phyloP scores from a whole-genome alignment of 495 filamentous ascomycete species.

The Neurospora sp. region DNA sequence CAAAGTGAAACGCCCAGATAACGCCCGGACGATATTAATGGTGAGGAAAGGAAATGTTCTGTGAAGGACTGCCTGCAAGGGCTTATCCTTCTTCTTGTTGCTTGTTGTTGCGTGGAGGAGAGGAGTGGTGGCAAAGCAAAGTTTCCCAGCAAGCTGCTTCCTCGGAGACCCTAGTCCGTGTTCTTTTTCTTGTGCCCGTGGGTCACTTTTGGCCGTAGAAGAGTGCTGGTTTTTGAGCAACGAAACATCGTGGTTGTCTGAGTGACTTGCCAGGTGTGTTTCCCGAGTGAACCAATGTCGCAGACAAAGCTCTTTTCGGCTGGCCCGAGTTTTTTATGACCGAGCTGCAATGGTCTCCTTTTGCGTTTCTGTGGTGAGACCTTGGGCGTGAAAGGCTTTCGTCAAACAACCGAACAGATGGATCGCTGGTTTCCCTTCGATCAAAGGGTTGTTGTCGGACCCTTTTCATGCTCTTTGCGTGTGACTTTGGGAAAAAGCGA shows the following conservation, averaged over 20 bases:
- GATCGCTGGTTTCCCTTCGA: background rate
- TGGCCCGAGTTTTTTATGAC: background rate
- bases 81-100: background rate
- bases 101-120: background rate
- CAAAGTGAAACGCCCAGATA: background rate
- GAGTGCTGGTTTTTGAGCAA: background rate
- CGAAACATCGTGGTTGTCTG: background rate
- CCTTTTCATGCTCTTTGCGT: background rate
- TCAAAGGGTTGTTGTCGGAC: background rate
- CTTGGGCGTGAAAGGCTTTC: background rate
- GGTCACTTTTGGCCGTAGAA: background rate
- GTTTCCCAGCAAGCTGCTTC: background rate
- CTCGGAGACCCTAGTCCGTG: too few species aligned
- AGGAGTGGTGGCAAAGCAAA: background rate
- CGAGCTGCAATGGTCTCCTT: background rate
- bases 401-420: background rate
- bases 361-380: background rate
- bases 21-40: background rate
- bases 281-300: background rate
- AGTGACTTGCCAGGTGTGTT: background rate
- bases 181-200: background rate
- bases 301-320: background rate
- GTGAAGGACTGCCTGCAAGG: background rate
- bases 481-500: background rate
- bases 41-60: background rate